Evolutionary conservation across 148 eudicot genomes (phyloP).

Genomic region (Spergularia bocconei): DNA sequence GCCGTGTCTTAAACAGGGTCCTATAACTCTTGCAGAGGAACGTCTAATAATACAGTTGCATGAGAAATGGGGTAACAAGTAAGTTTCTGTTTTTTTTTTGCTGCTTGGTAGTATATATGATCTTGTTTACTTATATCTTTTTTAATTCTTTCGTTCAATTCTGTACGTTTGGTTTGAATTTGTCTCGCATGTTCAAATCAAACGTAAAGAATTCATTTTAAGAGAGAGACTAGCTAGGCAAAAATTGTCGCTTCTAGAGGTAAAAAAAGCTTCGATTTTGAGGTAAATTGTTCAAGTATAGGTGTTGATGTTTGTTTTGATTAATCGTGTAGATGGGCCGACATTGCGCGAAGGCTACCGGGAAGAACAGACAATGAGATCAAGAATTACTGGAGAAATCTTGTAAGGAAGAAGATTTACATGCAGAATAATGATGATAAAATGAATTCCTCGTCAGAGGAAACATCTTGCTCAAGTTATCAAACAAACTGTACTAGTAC

Average conservation of each 20-base stretch:
- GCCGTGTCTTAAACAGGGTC: constrained; percentile 58
- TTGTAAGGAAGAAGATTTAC: constrained; percentile 34
- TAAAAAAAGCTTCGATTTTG: too few species aligned
- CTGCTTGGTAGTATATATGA: too few species aligned
- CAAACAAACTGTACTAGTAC: background rate
- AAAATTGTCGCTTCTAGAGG: too few species aligned
- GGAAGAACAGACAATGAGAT: constrained; percentile 73
- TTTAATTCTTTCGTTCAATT: too few species aligned
- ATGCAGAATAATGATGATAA: background rate
- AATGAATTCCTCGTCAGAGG: constrained; percentile 10
- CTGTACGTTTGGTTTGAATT: too few species aligned
- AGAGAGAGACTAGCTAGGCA: too few species aligned
- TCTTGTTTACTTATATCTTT: too few species aligned
- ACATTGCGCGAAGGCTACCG: constrained; percentile 46
- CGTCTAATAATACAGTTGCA: constrained; percentile 46
- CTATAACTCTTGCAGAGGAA: constrained; percentile 51
- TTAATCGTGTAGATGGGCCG: constrained; percentile 44
- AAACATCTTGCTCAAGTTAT: constrained; percentile 17
- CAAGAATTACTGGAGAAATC: constrained; percentile 67
- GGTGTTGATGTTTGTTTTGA: background rate
- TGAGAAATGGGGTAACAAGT: constrained; percentile 72
- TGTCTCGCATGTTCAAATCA: too few species aligned
- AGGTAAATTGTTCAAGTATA: too few species aligned
- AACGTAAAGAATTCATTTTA: too few species aligned
- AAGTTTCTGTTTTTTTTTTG: constrained; percentile 13